Percentiles rank a stretch among this genome's conserved stretches.
These are phyloP conservation scores for Polyporus arcularius DNA, from an alignment of 768 basidiomycete species.

Conservation along the genomic window DNA sequence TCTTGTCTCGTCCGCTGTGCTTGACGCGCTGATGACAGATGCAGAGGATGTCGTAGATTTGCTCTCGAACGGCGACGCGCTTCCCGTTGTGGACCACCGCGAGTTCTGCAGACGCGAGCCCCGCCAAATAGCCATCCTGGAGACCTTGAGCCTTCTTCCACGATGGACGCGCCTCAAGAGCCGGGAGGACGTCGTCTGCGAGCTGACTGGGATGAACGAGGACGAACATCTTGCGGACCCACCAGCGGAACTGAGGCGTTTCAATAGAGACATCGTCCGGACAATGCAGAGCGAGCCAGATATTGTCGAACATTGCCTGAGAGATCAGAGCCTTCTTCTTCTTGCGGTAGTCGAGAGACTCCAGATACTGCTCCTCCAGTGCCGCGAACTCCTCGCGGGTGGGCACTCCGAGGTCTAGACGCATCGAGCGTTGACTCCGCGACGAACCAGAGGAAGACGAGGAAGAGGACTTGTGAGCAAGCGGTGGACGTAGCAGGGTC, in stretches of 20 bases:
- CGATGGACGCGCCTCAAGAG: neutral
- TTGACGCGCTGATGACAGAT: conserved; percentile 65
- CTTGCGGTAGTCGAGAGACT: conserved; percentile 56
- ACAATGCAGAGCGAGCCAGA: conserved; percentile 66
- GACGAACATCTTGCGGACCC: conserved; percentile 82
- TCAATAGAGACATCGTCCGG: conserved; percentile 46
- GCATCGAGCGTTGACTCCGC: neutral
- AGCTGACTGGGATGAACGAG: conserved; percentile 28
- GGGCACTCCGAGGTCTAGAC: conserved; percentile 52
- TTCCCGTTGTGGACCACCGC: conserved; percentile 72
- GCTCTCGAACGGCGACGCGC: conserved; percentile 75
- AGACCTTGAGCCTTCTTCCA: neutral
- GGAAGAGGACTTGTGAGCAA: no score
- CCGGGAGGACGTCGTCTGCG: neutral
- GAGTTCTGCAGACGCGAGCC: neutral
- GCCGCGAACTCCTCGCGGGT: conserved; percentile 59
- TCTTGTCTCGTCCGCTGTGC: conserved; percentile 83
- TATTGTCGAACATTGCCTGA: conserved; percentile 67
- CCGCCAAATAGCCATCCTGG: neutral
- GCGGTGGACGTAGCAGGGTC: no score
- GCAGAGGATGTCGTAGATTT: conserved; percentile 76
- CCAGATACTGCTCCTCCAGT: conserved; percentile 60
- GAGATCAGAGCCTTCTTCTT: conserved; percentile 73
- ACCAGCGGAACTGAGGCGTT: conserved; percentile 76
- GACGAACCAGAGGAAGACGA: no score